phyloP scores from a whole-genome alignment of 352 stramenopile species.

The Phytopythium ostracodes region DNA sequence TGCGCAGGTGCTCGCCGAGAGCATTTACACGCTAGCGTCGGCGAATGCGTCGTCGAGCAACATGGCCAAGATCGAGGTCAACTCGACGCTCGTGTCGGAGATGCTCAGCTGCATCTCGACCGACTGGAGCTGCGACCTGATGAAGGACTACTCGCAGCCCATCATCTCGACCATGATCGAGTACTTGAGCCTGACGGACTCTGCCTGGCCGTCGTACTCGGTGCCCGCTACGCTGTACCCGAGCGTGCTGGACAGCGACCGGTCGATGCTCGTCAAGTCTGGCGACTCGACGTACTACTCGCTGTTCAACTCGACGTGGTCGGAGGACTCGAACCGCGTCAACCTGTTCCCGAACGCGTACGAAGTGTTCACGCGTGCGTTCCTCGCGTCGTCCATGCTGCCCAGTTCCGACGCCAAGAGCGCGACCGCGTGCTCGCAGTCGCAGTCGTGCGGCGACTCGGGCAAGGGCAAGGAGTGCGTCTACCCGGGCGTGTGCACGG shows the following conservation, averaged over 20 bases:
- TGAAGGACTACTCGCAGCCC: conserved; percentile 61
- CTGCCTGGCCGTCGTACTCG: conserved; percentile 48
- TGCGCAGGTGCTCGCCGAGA: conserved; percentile 72
- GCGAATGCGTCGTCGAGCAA: conserved; percentile 37
- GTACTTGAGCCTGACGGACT: conserved; percentile 43
- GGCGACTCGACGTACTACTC: conserved; percentile 33
- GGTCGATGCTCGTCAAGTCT: conserved; percentile 49
- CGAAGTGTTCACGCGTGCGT: conserved; percentile 71
- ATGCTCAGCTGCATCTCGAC: conserved; percentile 58
- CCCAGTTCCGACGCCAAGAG: conserved; percentile 27
- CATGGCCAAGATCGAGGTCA: conserved; percentile 41
- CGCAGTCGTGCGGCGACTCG: conserved; percentile 43
- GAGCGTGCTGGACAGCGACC: conserved; percentile 37
- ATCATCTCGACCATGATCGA: conserved; percentile 63
- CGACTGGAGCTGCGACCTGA: conserved; percentile 70
- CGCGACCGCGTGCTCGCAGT: conserved; percentile 42
- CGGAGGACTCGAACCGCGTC: conserved; percentile 45
- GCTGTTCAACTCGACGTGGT: conserved; percentile 51
- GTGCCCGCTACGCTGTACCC: conserved; percentile 56
- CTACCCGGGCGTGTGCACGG: conserved; percentile 62
- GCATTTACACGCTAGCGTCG: conserved; percentile 57
- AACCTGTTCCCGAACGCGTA: conserved; percentile 80
- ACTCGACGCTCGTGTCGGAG: conserved; percentile 45
- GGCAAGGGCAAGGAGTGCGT: conserved; percentile 69
- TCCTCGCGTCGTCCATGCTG: conserved; percentile 57